A percentile compares a stretch with the other conserved stretches of the same genome.
phyloP scores from a whole-genome alignment of 768 basidiomycete species.

The Leccinum uliginosum region DNA sequence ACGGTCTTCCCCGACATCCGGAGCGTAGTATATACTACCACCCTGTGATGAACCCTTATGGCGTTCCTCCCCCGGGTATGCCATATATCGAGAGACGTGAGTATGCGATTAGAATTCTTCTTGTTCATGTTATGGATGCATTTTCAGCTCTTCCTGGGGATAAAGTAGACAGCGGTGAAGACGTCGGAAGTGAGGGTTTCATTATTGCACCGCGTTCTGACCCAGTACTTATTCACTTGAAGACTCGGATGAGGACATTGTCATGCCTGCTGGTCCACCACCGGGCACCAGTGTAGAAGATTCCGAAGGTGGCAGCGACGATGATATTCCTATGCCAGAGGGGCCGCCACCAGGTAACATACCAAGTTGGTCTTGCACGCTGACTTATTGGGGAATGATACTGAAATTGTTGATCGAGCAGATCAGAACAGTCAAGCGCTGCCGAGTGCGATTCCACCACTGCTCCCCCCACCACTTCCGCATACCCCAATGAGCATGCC shows the following conservation, averaged over 20 bases:
- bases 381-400: neutral
- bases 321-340: slow-evolving; percentile 87
- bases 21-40: slow-evolving; percentile 92
- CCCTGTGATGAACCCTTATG: slow-evolving; percentile 87
- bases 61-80: slow-evolving; percentile 94
- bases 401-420: slow-evolving; percentile 5
- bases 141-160: slow-evolving; percentile 53
- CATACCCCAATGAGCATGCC: slow-evolving; percentile 17
- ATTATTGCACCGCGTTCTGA: neutral
- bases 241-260: slow-evolving; percentile 53
- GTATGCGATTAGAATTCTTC: slow-evolving; percentile 25
- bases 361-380: slow-evolving; percentile 15
- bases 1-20: slow-evolving; percentile 86
- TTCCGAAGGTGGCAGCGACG: slow-evolving; percentile 54
- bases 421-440: slow-evolving; percentile 5
- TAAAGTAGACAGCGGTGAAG: slow-evolving; percentile 63
- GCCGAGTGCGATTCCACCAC: neutral
- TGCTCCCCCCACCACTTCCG: slow-evolving; percentile 24
- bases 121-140: neutral
- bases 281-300: slow-evolving; percentile 41
- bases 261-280: slow-evolving; percentile 59
- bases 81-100: slow-evolving; percentile 86
- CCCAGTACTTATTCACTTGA: neutral
- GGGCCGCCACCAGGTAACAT: slow-evolving; percentile 57
- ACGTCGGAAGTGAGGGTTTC: slow-evolving; percentile 40